These are phyloP conservation scores for Sarcocystis neurona DNA, from an alignment of 169 alveolate genomes.

Conservation along the genomic window DNA sequence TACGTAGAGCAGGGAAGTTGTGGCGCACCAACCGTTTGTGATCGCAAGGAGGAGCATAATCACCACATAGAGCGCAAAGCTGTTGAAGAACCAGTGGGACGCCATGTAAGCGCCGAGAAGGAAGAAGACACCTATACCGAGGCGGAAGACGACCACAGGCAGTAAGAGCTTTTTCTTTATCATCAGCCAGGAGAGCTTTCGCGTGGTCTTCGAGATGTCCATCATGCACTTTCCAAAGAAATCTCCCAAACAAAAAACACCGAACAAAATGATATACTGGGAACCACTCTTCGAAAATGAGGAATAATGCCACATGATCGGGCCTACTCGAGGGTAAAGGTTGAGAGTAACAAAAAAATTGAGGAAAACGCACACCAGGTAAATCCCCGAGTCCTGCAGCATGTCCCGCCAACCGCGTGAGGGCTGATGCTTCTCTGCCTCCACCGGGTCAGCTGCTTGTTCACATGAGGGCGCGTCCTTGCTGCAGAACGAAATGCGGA, in stretches of 20 bases:
- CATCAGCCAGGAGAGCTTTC: not conserved
- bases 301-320: conserved; percentile 32
- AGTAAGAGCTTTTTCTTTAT: not conserved
- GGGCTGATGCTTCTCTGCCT: conserved; percentile 22
- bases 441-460: not conserved
- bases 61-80: not conserved
- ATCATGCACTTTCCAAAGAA: conserved; percentile 33
- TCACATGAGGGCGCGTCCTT: not conserved
- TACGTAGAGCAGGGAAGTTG: conserved; percentile 12
- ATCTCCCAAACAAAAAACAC: conserved; percentile 40
- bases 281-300: not conserved
- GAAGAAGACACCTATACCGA: not conserved
- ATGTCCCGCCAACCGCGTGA: conserved; percentile 40
- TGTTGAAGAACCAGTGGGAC: conserved; percentile 10
- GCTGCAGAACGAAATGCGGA: not conserved
- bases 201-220: not conserved
- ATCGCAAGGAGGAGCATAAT: conserved; percentile 15
- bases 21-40: conserved; percentile 46
- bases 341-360: conserved; percentile 28
- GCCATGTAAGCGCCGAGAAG: not conserved
- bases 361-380: conserved; percentile 32
- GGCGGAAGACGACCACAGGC: conserved; percentile 18
- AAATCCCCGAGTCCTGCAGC: conserved; percentile 8
- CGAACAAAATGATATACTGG: conserved; percentile 31
- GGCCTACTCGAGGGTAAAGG: conserved; percentile 55